These are phyloP conservation scores for Sungouiozyma intestinalis DNA, from an alignment of 805 yeast genomes.

Conservation along the genomic window DNA sequence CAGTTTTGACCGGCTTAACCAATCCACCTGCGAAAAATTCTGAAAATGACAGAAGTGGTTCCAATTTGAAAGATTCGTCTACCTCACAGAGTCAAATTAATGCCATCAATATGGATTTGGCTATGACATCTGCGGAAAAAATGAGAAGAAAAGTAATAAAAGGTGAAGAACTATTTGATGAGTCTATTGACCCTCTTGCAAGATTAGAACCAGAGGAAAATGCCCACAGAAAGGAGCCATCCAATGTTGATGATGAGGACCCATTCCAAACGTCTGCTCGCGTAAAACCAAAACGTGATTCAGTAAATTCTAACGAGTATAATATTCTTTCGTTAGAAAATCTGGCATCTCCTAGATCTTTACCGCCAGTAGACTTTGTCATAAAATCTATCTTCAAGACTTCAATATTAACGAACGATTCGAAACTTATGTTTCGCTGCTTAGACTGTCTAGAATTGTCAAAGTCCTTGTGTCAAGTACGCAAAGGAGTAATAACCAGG, in stretches of 20 bases:
- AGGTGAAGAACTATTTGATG: constrained; percentile 15
- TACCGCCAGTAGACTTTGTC: constrained; percentile 45
- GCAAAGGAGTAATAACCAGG: neutral
- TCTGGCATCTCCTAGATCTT: constrained; percentile 44
- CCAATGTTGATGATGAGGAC: constrained; percentile 2
- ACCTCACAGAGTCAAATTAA: too few species aligned
- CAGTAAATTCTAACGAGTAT: constrained; percentile 6
- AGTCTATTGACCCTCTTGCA: constrained; percentile 25
- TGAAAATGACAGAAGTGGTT: neutral
- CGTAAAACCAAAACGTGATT: constrained; percentile 7
- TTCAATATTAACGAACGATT: constrained; percentile 52
- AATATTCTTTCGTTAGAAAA: constrained; percentile 42
- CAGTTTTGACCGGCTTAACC: constrained; percentile 30
- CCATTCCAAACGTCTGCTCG: neutral
- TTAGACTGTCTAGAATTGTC: constrained; percentile 26
- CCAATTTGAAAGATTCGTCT: neutral
- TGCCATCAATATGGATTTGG: constrained; percentile 8
- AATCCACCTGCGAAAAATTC: constrained; percentile 8
- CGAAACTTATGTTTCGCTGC: constrained; percentile 41
- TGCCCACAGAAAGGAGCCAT: constrained; percentile 6
- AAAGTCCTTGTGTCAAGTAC: constrained; percentile 7
- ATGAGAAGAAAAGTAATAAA: constrained; percentile 20
- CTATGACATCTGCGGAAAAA: constrained; percentile 21
- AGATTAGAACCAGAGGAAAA: constrained; percentile 4
- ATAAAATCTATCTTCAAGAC: constrained; percentile 53